Evolutionary conservation across 2,329 filamentous ascomycete species (phyloP).

Genomic region (Xylaria polymorpha): DNA sequence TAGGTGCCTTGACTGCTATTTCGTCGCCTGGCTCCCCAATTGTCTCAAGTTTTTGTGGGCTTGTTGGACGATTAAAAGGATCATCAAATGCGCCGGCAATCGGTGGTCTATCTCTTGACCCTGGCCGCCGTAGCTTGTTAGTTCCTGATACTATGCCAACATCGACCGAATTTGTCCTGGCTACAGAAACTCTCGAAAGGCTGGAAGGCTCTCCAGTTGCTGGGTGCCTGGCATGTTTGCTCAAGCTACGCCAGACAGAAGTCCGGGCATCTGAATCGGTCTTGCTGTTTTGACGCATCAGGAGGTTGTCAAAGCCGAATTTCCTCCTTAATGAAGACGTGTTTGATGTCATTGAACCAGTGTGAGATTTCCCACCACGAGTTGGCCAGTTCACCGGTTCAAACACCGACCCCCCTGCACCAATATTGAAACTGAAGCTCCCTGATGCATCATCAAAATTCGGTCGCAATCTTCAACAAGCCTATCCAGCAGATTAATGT

Average conservation of each 20-base stretch:
- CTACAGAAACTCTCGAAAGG: slow-evolving; percentile 73
- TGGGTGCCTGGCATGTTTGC: slow-evolving; percentile 76
- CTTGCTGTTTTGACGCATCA: slow-evolving; percentile 85
- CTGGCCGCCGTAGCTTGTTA: slow-evolving; percentile 63
- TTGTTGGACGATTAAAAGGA: slow-evolving; percentile 61
- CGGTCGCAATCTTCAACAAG: slow-evolving; percentile 89
- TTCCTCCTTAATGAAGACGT: slow-evolving; percentile 86
- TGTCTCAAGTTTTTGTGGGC: slow-evolving; percentile 68
- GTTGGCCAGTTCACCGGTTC: slow-evolving; percentile 71
- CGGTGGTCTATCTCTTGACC: slow-evolving; percentile 69
- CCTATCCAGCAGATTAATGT: slow-evolving; percentile 88
- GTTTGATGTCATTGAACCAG: slow-evolving; percentile 84
- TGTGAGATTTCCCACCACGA: slow-evolving; percentile 69
- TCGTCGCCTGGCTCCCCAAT: slow-evolving; percentile 68
- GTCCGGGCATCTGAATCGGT: slow-evolving; percentile 74
- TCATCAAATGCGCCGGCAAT: slow-evolving; percentile 73
- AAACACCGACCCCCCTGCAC: slow-evolving; percentile 60
- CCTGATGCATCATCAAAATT: slow-evolving; percentile 73
- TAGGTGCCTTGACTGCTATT: slow-evolving; percentile 57
- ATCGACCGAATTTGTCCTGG: slow-evolving; percentile 83
- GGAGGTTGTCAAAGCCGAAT: slow-evolving; percentile 81
- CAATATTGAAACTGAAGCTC: slow-evolving; percentile 50
- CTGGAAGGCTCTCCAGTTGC: slow-evolving; percentile 71
- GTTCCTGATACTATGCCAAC: slow-evolving; percentile 59
- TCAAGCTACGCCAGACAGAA: slow-evolving; percentile 88